These are phyloP conservation scores for Marsdenia floribunda DNA, from an alignment of 257 asterid genomes.

Conservation along the genomic window DNA sequence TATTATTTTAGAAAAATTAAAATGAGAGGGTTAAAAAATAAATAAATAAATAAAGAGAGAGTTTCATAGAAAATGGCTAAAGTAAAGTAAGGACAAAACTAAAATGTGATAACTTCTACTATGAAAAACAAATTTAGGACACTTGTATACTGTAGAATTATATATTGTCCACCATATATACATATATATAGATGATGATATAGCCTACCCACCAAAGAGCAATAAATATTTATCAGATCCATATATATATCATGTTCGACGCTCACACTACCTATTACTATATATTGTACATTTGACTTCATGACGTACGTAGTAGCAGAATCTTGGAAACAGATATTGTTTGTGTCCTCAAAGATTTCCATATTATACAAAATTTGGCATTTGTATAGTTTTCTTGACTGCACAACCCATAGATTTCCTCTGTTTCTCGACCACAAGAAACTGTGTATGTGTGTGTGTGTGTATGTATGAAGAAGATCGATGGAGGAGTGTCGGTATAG, in stretches of 20 bases:
- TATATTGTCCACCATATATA: not conserved
- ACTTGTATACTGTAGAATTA: not conserved
- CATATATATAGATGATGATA: slow-evolving; percentile 3
- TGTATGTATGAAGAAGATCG: not conserved
- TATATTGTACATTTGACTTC: not conserved
- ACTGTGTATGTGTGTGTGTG: not conserved
- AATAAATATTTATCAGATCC: slow-evolving; percentile 17
- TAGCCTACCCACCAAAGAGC: slow-evolving; percentile 23
- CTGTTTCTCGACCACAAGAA: not conserved
- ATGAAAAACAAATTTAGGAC: not conserved
- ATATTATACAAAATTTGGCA: not conserved
- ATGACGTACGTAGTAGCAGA: not conserved
- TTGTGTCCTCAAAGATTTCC: not conserved
- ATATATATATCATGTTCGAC: not conserved
- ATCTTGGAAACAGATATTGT: not conserved
- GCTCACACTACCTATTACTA: not conserved
- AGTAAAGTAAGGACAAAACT: not conserved
- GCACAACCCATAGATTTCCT: not conserved
- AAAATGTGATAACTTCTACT: not conserved
- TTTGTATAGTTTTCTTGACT: not conserved
- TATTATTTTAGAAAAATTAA: no score
- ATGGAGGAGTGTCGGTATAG: slow-evolving; percentile 11
- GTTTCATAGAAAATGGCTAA: not conserved
- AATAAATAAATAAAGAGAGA: not conserved
- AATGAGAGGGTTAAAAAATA: no score